Base-by-base conservation (phyloP, 1,284 basidiomycete genomes). In the Agroathelia rolfsii region DNA sequence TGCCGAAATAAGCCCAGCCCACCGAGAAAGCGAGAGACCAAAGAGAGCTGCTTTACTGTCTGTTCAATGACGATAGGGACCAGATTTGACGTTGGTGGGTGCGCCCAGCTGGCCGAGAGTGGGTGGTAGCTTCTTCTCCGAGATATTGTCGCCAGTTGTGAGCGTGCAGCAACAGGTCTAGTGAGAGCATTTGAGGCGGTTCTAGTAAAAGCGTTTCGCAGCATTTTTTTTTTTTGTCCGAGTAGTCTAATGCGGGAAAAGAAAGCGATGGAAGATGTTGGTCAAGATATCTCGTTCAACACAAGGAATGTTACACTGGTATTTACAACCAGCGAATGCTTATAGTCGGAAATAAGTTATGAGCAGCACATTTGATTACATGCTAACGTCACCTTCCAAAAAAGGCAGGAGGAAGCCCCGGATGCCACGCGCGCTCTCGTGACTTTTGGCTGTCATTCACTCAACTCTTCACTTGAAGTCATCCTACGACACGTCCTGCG, bases 41-140 rank as follows among this genome's bases (percentile, higher is more conserved):
- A 22, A 12, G 13, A 20, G 17, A 22, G 25, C 10, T 6, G 24
- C 56, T 68, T 45, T 47, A 89, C 88, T 28, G 89, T 93, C 56
- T 93, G 86, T 47, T 93, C 89, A 41, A 94, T 85, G 28, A 95
- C 89, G 32, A 92, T 90, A 6, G 88, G 89, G 15, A 94, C 86
- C 32, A 93, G 66, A 49, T 66, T 69, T 16, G 66, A 62, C 5
- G 67, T 57, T 26, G 70, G 64, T 12, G 61, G 34, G 6, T 57
- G 39, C 57, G 58, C 64, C 44, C 59, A 61, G 25, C 58, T 57
- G 11, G 62, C 53, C 17, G 66, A 56, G 20, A 69, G 44, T 19
- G 70, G 67, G 41, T 76, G 70, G 41, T 67, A 73, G n/a, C n/a
- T n/a, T n/a, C n/a, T n/a, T 28, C 46, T 47, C 37, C 69, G 64